phyloP scores from a whole-genome alignment of 768 basidiomycete species.

The Erythrobasidium yunnanense region DNA sequence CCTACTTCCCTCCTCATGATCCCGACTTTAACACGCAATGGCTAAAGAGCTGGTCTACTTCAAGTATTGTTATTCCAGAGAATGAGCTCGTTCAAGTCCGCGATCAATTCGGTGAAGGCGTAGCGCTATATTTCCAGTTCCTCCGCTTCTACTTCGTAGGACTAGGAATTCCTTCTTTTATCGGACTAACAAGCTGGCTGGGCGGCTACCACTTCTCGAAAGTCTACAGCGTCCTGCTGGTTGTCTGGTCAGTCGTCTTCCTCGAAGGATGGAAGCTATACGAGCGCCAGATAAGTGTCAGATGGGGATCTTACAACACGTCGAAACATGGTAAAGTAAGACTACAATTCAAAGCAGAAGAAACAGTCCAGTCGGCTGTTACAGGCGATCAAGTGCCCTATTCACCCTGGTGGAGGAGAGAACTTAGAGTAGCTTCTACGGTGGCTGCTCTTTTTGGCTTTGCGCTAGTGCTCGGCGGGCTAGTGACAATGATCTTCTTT shows the following conservation, averaged over 20 bases:
- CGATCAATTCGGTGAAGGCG: conserved; percentile 69
- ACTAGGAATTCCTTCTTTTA: conserved; percentile 60
- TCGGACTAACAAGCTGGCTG: conserved; percentile 62
- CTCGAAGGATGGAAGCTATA: conserved; percentile 86
- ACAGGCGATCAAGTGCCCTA: conserved; percentile 33
- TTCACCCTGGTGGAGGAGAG: conserved; percentile 63
- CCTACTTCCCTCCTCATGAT: conserved; percentile 75
- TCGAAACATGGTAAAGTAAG: conserved; percentile 39
- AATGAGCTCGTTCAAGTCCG: conserved; percentile 60
- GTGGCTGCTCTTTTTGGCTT: conserved; percentile 52
- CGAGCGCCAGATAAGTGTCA: conserved; percentile 69
- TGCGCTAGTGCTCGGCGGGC: conserved; percentile 54
- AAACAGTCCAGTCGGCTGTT: not conserved
- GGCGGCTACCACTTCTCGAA: conserved; percentile 64
- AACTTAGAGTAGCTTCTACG: conserved; percentile 46
- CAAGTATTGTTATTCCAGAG: conserved; percentile 42
- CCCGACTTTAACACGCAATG: conserved; percentile 65
- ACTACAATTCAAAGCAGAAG: not conserved
- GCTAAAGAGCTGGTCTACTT: conserved; percentile 61
- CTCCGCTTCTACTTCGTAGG: conserved; percentile 58
- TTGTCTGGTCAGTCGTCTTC: conserved; percentile 74
- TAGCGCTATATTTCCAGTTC: conserved; percentile 53
- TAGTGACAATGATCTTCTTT: conserved; percentile 61
- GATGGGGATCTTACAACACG: conserved; percentile 68
- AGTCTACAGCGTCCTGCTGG: conserved; percentile 60